A percentile compares a stretch with the other conserved stretches of the same genome.
Conservation (phyloP, 1,284 basidiomycete genomes). For the Pterula multifida region DNA sequence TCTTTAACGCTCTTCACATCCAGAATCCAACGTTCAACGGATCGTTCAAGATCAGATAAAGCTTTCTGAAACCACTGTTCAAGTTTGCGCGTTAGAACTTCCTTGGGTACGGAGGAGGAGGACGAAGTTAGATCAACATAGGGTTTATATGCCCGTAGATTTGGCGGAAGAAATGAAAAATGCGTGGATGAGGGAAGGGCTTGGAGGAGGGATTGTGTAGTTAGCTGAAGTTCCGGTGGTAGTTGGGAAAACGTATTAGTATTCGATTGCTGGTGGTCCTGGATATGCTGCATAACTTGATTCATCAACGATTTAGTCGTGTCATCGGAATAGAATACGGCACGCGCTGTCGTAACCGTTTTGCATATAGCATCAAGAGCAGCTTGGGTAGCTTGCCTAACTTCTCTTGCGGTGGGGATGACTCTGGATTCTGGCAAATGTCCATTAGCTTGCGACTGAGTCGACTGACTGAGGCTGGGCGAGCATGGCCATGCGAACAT, state of each 20-base stretch:
- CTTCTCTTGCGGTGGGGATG: constrained; percentile 27
- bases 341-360: constrained; percentile 42
- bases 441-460: constrained; percentile 6
- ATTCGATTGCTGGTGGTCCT: constrained; percentile 24
- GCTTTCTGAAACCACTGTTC: constrained; percentile 50
- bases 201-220: constrained; percentile 47
- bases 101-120: constrained; percentile 25
- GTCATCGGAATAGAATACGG: constrained; percentile 33
- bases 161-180: constrained; percentile 50
- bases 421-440: constrained; percentile 5
- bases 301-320: constrained; percentile 37
- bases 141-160: constrained; percentile 57
- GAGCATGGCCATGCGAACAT: constrained; percentile 27
- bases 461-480: not conserved
- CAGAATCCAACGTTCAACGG: constrained; percentile 43
- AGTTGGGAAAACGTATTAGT: constrained; percentile 19
- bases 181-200: constrained; percentile 64
- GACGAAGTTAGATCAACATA: constrained; percentile 55
- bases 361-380: constrained; percentile 41
- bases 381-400: constrained; percentile 37
- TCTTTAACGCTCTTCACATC: constrained; percentile 44
- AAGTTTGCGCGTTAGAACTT: constrained; percentile 30
- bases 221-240: constrained; percentile 45
- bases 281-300: constrained; percentile 44
- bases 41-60: constrained; percentile 27